A percentile compares a stretch with the other conserved stretches of the same genome.
Conservation (phyloP, 2,329 filamentous ascomycete genomes). For the Venturia nashicola region DNA sequence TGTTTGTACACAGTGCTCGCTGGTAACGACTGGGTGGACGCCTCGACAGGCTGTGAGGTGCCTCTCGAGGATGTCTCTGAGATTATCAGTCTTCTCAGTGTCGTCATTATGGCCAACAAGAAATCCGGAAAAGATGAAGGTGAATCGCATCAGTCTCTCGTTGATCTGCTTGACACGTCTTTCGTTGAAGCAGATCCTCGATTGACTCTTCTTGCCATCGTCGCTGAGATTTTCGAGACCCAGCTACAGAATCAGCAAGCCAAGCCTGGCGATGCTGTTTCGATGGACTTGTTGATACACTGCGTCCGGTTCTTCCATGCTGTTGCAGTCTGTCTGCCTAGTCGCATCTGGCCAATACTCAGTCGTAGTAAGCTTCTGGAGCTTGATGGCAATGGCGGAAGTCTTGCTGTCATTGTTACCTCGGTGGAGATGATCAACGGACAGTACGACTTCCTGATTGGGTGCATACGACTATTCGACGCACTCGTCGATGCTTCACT, state of each 20-base stretch:
- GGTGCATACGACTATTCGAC: slow-evolving; percentile 62
- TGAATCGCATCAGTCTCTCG: background rate
- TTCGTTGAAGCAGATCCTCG: slow-evolving; percentile 13
- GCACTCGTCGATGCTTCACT: slow-evolving; percentile 65
- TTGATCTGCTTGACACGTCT: slow-evolving; percentile 11
- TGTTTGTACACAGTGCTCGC: slow-evolving; percentile 56
- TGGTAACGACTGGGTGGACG: slow-evolving; percentile 38
- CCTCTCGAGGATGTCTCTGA: slow-evolving; percentile 55
- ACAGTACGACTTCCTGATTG: slow-evolving; percentile 64
- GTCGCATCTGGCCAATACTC: slow-evolving; percentile 82
- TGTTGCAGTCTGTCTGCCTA: slow-evolving; percentile 59
- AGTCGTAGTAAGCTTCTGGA: slow-evolving; percentile 70
- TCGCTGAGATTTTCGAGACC: slow-evolving; percentile 76
- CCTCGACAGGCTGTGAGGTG: slow-evolving; percentile 34
- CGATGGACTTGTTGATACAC: slow-evolving; percentile 55
- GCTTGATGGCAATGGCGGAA: slow-evolving; percentile 61
- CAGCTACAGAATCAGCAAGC: slow-evolving; percentile 38
- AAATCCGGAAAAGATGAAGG: background rate
- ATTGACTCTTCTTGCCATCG: slow-evolving; percentile 66
- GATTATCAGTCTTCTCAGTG: slow-evolving; percentile 60
- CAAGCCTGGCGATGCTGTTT: slow-evolving; percentile 48
- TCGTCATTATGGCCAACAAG: slow-evolving; percentile 40
- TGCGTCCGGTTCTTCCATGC: slow-evolving; percentile 72
- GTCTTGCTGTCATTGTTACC: slow-evolving; percentile 68
- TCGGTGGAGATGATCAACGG: slow-evolving; percentile 67